Base-by-base conservation (phyloP, 768 basidiomycete genomes). In the Tulasnella sp. region DNA sequence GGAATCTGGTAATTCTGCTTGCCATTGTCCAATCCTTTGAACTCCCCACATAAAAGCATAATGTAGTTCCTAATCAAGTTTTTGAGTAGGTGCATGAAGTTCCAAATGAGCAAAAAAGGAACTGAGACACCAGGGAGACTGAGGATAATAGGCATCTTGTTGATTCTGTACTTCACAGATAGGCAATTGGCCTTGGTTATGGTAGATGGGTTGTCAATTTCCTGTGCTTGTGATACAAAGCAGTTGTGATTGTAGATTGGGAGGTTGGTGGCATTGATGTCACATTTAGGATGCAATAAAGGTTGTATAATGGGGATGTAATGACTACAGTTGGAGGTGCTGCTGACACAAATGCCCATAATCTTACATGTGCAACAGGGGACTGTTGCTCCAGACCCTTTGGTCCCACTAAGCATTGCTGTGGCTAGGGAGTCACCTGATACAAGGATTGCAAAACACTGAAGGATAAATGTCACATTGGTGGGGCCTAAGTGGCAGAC, bases 11-110 rank as follows among this genome's bases (percentile, higher is more conserved):
- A 46, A 39, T n/a, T n/a, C n/a, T 63, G 68, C 3, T 15, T 34
- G 0, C 67, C 67, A 6, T 64, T 35, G 45, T 73, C 66, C 1
- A 75, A 61, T 7, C 62, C 70, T 60, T 77, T 78, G 67, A 67
- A 75, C 12, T 63, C 59, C 0, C 74, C 72, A 1, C 66, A 71
- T 72, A 73, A 73, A 0, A 73, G 62, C 0, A 54, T 17, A 31
- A 77, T 62, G 1, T 78, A 65, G 49, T 71, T 73, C 17, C 60
- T 63, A 21, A 75, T 60, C 1, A 74, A 41, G 59, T 77, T 77
- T 58, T 75, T 73, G 62, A 77, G 64, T 0, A 75, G 66, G 51
- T 79, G 76, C 72, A 77, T 76, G 65, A 76, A 74, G 49, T 78
- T 74, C 58, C 71, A 70, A 0, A 74, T 74, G 32, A 67, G 66